A percentile compares a stretch with the other conserved stretches of the same genome.
Conservation (phyloP, 441 rosid species). For the Pelargonium exstipulatum region DNA sequence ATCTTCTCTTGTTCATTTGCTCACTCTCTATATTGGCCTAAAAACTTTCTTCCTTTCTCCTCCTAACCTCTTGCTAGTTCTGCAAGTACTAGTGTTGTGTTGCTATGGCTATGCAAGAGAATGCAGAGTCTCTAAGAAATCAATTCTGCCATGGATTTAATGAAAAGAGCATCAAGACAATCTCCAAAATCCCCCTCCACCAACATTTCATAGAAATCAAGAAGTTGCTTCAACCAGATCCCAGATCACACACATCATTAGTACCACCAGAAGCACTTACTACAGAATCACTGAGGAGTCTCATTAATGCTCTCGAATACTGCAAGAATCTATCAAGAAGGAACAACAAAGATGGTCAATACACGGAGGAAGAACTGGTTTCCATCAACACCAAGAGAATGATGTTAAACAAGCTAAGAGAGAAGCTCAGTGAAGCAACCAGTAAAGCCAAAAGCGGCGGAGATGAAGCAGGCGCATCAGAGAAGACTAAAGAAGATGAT, state of each 20-base stretch:
- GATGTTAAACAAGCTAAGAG: too few relatives aligned
- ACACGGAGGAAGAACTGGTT: too few relatives aligned
- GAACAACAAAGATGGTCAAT: too few relatives aligned
- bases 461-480: constrained; percentile 7
- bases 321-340: too few relatives aligned
- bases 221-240: too few relatives aligned
- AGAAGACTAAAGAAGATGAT: constrained; percentile 2
- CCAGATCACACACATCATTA: too few relatives aligned
- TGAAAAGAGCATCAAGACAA: background rate
- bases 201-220: too few relatives aligned
- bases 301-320: too few relatives aligned
- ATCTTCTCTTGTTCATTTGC: background rate
- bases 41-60: background rate
- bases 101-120: background rate
- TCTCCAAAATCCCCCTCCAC: too few relatives aligned
- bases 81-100: background rate
- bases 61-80: background rate
- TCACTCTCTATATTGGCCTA: background rate
- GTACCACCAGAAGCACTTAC: too few relatives aligned
- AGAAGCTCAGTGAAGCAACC: background rate
- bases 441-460: background rate
- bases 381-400: too few relatives aligned
- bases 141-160: background rate
- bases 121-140: background rate
- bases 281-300: too few relatives aligned